A percentile compares a stretch with the other conserved stretches of the same genome.
These are phyloP conservation scores for Entophlyctis luteolus DNA, from an alignment of 192 early-diverging fungal species.

Conservation along the genomic window DNA sequence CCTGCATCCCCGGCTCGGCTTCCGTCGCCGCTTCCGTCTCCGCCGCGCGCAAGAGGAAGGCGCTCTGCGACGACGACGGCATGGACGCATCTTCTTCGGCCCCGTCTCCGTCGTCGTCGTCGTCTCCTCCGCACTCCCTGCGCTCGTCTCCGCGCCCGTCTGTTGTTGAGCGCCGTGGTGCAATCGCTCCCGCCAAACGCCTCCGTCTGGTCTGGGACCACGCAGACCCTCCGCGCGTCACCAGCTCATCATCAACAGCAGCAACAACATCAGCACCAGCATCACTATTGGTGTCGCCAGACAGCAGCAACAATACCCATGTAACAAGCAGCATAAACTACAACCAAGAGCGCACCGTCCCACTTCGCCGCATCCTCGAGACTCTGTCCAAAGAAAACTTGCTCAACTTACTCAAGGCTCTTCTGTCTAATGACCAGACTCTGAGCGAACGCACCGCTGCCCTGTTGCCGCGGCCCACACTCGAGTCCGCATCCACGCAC, in stretches of 20 bases:
- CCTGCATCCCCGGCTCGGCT: too few relatives aligned
- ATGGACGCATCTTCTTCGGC: background rate
- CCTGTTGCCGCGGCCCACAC: conserved; percentile 81
- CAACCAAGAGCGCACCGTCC: background rate
- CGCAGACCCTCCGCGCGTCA: background rate
- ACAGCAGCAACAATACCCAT: too few relatives aligned
- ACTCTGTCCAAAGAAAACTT: conserved; percentile 71
- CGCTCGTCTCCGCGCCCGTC: background rate
- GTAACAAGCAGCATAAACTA: background rate
- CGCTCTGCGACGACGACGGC: background rate
- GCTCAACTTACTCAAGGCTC: conserved; percentile 64
- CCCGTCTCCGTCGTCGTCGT: background rate
- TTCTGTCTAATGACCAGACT: conserved; percentile 72
- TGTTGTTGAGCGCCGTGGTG: background rate
- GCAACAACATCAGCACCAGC: background rate
- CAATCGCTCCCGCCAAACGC: background rate
- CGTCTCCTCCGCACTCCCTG: background rate
- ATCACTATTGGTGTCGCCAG: background rate
- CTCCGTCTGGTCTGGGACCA: background rate
- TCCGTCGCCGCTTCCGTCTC: too few relatives aligned
- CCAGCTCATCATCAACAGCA: background rate
- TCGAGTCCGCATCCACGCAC: conserved; percentile 66
- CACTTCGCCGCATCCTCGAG: conserved; percentile 24
- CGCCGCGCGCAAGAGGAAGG: background rate
- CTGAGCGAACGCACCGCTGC: conserved; percentile 66